Conservation (phyloP, 345 rosid genomes). For the Turnera subulata region DNA sequence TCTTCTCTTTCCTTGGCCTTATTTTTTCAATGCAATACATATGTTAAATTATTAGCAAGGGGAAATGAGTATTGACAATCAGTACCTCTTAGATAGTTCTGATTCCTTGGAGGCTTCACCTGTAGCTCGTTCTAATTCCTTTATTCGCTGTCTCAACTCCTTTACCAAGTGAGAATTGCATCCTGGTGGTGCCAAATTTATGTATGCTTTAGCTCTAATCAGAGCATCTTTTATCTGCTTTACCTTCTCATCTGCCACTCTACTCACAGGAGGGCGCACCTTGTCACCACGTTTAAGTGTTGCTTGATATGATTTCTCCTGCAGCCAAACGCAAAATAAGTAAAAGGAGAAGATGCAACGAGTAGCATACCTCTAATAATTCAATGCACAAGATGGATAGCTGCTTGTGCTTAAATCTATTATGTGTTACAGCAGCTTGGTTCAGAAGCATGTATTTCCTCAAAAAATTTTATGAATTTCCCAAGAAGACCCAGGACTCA, state of each 20-base stretch:
- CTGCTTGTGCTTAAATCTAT: background rate
- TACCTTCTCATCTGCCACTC: constrained; percentile 50
- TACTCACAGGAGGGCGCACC: constrained; percentile 12
- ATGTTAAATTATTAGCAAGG: background rate
- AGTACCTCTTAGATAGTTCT: constrained; percentile 73
- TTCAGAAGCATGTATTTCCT: background rate
- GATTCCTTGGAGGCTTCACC: constrained; percentile 62
- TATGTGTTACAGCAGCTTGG: background rate
- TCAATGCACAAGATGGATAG: background rate
- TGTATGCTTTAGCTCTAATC: constrained; percentile 70
- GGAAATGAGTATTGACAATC: background rate
- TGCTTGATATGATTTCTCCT: constrained; percentile 33
- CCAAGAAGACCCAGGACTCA: no score
- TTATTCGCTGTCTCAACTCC: constrained; percentile 65
- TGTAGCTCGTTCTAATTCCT: constrained; percentile 62
- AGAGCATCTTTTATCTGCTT: constrained; percentile 75
- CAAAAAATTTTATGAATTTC: no score
- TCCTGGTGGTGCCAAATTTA: constrained; percentile 56
- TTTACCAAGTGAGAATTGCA: constrained; percentile 66
- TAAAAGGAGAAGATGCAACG: background rate
- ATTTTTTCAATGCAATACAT: background rate
- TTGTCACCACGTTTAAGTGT: constrained; percentile 28
- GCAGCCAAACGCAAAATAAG: constrained; percentile 18
- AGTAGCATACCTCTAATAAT: no score
- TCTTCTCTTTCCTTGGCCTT: background rate